These are phyloP conservation scores for Rhytidhysteron rufulum DNA, from an alignment of 2,329 filamentous ascomycete species.

Conservation along the genomic window DNA sequence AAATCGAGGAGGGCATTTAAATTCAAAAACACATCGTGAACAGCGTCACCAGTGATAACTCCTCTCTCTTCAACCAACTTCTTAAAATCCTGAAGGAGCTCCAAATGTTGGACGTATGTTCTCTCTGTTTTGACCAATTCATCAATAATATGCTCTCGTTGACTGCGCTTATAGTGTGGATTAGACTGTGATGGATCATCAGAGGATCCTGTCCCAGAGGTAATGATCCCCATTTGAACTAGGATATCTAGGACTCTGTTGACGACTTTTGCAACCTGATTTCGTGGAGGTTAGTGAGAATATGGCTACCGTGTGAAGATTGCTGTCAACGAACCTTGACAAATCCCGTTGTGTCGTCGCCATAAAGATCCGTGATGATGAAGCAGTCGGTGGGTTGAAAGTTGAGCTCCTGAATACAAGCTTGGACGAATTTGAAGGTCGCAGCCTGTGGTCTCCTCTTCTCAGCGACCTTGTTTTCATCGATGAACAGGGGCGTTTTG, in stretches of 20 bases:
- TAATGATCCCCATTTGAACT: conserved; percentile 70
- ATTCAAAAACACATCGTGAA: conserved; percentile 95
- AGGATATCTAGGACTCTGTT: conserved; percentile 88
- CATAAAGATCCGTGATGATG: conserved; percentile 85
- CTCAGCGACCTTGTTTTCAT: conserved; percentile 61
- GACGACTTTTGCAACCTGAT: conserved; percentile 80
- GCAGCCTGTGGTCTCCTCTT: conserved; percentile 73
- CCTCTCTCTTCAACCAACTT: conserved; percentile 84
- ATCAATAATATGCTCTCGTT: conserved; percentile 83
- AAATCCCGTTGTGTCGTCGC: conserved; percentile 93
- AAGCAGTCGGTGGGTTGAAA: conserved; percentile 82
- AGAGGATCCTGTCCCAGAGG: conserved; percentile 39
- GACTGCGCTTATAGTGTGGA: conserved; percentile 55
- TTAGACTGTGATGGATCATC: conserved; percentile 44
- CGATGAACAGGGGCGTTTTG: conserved; percentile 62
- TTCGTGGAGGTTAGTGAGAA: conserved; percentile 9
- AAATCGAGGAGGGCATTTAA: conserved; percentile 93
- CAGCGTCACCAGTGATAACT: conserved; percentile 79
- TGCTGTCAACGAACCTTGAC: conserved; percentile 64
- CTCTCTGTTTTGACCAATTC: conserved; percentile 93
- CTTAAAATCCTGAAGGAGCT: conserved; percentile 89
- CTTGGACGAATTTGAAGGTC: conserved; percentile 88
- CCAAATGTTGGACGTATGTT: conserved; percentile 95
- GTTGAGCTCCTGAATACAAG: conserved; percentile 76
- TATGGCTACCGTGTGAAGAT: neutral